phyloP scores from a whole-genome alignment of 768 basidiomycete genomes.

The Dacryopinax primogenitus region DNA sequence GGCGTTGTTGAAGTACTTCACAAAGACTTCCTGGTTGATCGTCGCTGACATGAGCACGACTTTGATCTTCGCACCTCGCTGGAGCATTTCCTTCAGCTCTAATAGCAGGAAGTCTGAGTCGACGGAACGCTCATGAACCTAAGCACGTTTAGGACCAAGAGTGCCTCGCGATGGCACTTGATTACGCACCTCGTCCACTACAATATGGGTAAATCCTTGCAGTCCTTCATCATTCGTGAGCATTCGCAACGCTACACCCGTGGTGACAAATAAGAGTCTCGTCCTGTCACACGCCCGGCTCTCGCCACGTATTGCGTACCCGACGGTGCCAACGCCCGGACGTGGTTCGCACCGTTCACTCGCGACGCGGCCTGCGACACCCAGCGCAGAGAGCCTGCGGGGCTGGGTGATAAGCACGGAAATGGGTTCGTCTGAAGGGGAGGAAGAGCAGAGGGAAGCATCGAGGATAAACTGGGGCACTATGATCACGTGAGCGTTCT shows the following conservation, averaged over 20 bases:
- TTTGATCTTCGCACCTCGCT: slow-evolving; percentile 51
- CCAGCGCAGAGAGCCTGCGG: slow-evolving; percentile 74
- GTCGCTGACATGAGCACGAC: slow-evolving; percentile 90
- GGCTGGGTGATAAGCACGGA: slow-evolving; percentile 84
- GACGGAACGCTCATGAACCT: slow-evolving; percentile 87
- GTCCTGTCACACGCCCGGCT: slow-evolving; percentile 51
- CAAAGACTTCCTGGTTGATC: slow-evolving; percentile 78
- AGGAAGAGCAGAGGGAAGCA: slow-evolving; percentile 31
- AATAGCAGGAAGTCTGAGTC: slow-evolving; percentile 83
- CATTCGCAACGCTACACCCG: slow-evolving; percentile 77
- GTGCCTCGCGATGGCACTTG: background rate
- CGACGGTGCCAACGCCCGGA: slow-evolving; percentile 61
- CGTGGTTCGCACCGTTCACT: slow-evolving; percentile 47
- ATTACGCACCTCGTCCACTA: slow-evolving; percentile 70
- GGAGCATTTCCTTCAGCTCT: slow-evolving; percentile 64
- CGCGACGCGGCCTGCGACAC: slow-evolving; percentile 77
- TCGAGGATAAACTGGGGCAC: slow-evolving; percentile 88
- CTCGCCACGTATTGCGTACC: slow-evolving; percentile 84
- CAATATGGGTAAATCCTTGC: slow-evolving; percentile 60
- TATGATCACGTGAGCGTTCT: slow-evolving; percentile 19
- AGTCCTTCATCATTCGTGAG: slow-evolving; percentile 54
- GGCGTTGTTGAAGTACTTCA: slow-evolving; percentile 67
- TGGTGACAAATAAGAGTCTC: slow-evolving; percentile 80
- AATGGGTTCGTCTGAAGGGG: slow-evolving; percentile 29
- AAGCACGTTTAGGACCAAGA: background rate